Evolutionary conservation across 306 rosid genomes (phyloP), one percentile per base, ranked within the genome.

Genomic region (Prunus salicina): DNA sequence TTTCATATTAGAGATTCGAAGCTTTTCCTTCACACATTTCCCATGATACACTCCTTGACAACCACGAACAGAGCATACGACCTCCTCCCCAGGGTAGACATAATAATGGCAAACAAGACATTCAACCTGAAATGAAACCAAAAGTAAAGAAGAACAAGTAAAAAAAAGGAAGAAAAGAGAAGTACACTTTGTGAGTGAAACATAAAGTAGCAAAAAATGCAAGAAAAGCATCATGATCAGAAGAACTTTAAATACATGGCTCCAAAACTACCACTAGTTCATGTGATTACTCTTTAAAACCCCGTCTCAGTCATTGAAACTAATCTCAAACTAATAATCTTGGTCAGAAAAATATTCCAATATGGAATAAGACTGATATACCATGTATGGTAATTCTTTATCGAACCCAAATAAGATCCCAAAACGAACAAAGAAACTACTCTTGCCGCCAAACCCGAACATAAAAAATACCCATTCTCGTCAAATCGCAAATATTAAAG

Each of bases 51-150:
- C 74, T 60, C 92, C 79, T 76, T 60, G 86, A 25, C 97, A 95
- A 63, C 87, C 89, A 70, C 82, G 91, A 73, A 95, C 91, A 71
- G 92, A 84, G 88, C 98, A 95, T 4, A 43, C 3, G 6, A 90
- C 46, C 82, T 82, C 88, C 69, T 82, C 91, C 64, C 81, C 90
- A 0, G 97, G 91, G 81, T 71, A 45, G 56, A 88, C 72, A 75
- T 28, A 64, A 78, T 64, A 64, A 68, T 58, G 88, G 79, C 97
- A 90, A 77, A 76, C 71, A 56, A 71, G 82, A 55, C 98, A 95
- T 22, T 85, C 88, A 66, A 18, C 88, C 98, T 92, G 86, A 82
- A 83, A 72, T 12, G 19, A 64, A 52, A 25, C 24, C 10, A 52
- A 69, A 69, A 70, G 55, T 14, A 18, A 14, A 47, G 51, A 20